Base-by-base conservation (phyloP, 176 grass and related monocot genomes). In the Carex pumila region DNA sequence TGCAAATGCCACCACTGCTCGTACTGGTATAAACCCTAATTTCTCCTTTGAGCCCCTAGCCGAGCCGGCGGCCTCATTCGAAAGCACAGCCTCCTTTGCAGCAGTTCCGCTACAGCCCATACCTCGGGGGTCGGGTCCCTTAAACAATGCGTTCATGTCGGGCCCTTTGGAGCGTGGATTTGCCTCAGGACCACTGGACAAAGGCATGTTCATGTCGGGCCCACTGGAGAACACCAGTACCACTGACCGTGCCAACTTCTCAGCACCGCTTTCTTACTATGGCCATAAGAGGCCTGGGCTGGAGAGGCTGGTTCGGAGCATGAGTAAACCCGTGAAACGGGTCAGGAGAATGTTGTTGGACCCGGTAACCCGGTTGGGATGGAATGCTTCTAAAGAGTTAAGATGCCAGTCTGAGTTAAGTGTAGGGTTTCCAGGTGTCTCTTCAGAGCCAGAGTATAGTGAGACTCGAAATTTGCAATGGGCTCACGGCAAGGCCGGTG, bases 401-500 rank as follows among this genome's bases (percentile, higher is more conserved):
- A 89, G 83, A 65, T 83, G 69, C 60, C 88, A 57, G 19, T 80
- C 91, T 29, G 91, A 97, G 60, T 53, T 83, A 88, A 86, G 88
- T 84, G 86, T 76, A 15, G 84, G 88, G 34, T 59, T 92, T 55
- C 87, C 91, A 31, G 79, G 78, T 82, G 91, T 88, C 39, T 56
- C 89, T 14, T 89, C 91, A 12, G 94, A 97, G 18, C 89, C 86
- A 19, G 94, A 94, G 85, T 92, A 97, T 82, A 90, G 85, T 50
- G 88, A 88, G 71, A 92, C 89, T 15, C 87, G 91, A 61, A 94
- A 97, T 87, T 85, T 97, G 67, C 94, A 97, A 85, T 97, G 94
- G 94, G 94, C 94, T 81, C 94, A 97, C 84, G 94, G 94, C 65
- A 97, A 97, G 82, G 94, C 94, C 11, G 94, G 94, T 22, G 94